Conservation (phyloP, 805 yeast species). For the Cyberlindnera xishuangbannaensis region DNA sequence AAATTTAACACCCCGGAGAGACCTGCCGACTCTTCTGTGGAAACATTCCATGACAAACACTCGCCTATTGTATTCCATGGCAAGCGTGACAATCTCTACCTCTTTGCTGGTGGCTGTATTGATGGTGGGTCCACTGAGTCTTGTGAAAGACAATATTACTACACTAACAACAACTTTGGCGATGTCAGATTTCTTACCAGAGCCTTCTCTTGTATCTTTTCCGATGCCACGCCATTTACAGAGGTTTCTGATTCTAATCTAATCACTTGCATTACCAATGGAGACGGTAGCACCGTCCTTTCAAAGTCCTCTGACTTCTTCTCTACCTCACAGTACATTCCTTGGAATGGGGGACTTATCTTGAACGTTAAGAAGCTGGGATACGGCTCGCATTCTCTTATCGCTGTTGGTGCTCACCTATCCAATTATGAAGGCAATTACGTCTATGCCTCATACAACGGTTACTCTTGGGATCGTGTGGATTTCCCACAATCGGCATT, state of each 20-base stretch:
- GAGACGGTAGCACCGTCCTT: slow-evolving; percentile 29
- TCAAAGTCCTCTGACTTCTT: slow-evolving; percentile 42
- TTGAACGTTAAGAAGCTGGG: slow-evolving; percentile 30
- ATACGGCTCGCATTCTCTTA: slow-evolving; percentile 28
- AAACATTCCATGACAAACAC: slow-evolving; percentile 17
- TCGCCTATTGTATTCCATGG: slow-evolving; percentile 34
- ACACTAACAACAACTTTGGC: slow-evolving; percentile 42
- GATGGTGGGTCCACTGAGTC: slow-evolving; percentile 15
- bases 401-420: slow-evolving; percentile 30
- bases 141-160: slow-evolving; percentile 35
- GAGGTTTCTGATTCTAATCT: slow-evolving; percentile 25
- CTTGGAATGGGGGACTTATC: slow-evolving; percentile 29
- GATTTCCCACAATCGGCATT: slow-evolving; percentile 26
- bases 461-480: slow-evolving; percentile 29
- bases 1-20: slow-evolving; percentile 28
- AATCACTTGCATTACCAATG: slow-evolving; percentile 40
- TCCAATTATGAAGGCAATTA: slow-evolving; percentile 15
- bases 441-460: slow-evolving; percentile 31
- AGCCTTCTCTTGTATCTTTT: slow-evolving; percentile 31
- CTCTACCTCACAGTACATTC: slow-evolving; percentile 26
- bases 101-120: slow-evolving; percentile 36
- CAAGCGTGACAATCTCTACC: slow-evolving; percentile 29
- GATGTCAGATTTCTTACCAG: slow-evolving; percentile 23
- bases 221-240: slow-evolving; percentile 22
- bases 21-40: slow-evolving; percentile 23